Percentiles rank a stretch among this genome's conserved stretches.
These are phyloP conservation scores for Hymenoscyphus occultus DNA, from an alignment of 2,329 filamentous ascomycete genomes.

Conservation along the genomic window DNA sequence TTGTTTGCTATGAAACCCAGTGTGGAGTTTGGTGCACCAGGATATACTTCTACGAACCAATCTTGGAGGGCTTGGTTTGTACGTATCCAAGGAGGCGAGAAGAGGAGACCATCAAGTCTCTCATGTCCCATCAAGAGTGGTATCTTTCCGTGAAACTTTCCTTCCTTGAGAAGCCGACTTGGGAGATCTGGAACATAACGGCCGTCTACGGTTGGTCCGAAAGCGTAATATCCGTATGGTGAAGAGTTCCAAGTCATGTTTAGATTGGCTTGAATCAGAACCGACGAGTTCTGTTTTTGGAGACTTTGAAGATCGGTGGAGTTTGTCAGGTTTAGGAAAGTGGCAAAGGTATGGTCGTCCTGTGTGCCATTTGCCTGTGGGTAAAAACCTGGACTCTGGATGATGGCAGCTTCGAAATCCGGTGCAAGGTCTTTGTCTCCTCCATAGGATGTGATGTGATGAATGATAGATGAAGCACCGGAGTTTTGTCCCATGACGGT, in stretches of 20 bases:
- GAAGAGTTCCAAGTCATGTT: background rate
- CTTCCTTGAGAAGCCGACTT: slow-evolving; percentile 42
- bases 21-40: background rate
- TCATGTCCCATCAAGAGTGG: slow-evolving; percentile 46
- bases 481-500: background rate
- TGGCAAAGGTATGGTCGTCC: background rate
- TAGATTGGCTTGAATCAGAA: background rate
- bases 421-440: background rate
- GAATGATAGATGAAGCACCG: background rate
- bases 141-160: slow-evolving; percentile 44
- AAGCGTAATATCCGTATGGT: slow-evolving; percentile 22
- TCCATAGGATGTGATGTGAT: background rate
- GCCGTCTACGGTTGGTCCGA: slow-evolving; percentile 47
- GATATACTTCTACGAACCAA: background rate
- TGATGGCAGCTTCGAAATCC: background rate
- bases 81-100: slow-evolving; percentile 40
- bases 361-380: slow-evolving; percentile 2
- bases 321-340: background rate
- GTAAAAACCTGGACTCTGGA: background rate
- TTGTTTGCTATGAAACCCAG: background rate
- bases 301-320: background rate
- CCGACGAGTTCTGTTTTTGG: background rate
- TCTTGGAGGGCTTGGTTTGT: slow-evolving; percentile 27
- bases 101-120: slow-evolving; percentile 41
- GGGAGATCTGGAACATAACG: slow-evolving; percentile 46